These are phyloP conservation scores for Paramecium bursaria DNA, from an alignment of 73 alveolate genomes.

Conservation along the genomic window DNA sequence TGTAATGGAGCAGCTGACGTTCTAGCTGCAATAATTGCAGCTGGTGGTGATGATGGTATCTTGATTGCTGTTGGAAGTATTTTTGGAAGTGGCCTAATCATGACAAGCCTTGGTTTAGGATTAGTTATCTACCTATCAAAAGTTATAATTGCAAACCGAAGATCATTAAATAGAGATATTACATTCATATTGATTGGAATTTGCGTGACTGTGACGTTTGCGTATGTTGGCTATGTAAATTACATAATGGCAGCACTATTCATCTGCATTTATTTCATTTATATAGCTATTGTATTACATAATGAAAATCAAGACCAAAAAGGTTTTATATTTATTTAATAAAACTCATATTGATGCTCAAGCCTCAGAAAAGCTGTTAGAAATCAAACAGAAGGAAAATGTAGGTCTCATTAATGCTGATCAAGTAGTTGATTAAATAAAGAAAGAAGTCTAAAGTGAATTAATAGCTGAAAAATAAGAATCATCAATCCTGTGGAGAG, in stretches of 20 bases:
- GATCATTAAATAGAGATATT: slow-evolving; percentile 83
- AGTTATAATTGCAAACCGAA: slow-evolving; percentile 73
- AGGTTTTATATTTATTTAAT: not conserved
- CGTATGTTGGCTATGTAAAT: slow-evolving; percentile 52
- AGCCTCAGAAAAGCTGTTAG: not conserved
- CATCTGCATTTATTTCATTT: slow-evolving; percentile 21
- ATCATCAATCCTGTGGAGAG: not conserved
- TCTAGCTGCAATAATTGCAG: slow-evolving; percentile 91
- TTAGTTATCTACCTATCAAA: slow-evolving; percentile 78
- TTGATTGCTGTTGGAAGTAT: slow-evolving; percentile 65
- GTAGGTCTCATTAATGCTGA: not conserved
- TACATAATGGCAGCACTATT: slow-evolving; percentile 22
- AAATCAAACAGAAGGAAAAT: not conserved
- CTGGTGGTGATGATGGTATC: slow-evolving; percentile 70
- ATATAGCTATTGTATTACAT: not conserved
- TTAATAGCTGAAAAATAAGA: not conserved
- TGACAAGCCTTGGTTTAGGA: slow-evolving; percentile 73
- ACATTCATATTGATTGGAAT: slow-evolving; percentile 72
- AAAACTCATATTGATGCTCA: not conserved
- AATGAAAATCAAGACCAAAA: slow-evolving; percentile 34
- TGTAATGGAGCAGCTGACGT: slow-evolving; percentile 99
- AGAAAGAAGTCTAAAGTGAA: not conserved
- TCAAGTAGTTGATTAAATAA: not conserved
- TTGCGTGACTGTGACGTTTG: slow-evolving; percentile 71
- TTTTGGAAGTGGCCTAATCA: slow-evolving; percentile 76